phyloP scores from a whole-genome alignment of 371 early-diverging fungal genomes.

The Mortierella sp. region DNA sequence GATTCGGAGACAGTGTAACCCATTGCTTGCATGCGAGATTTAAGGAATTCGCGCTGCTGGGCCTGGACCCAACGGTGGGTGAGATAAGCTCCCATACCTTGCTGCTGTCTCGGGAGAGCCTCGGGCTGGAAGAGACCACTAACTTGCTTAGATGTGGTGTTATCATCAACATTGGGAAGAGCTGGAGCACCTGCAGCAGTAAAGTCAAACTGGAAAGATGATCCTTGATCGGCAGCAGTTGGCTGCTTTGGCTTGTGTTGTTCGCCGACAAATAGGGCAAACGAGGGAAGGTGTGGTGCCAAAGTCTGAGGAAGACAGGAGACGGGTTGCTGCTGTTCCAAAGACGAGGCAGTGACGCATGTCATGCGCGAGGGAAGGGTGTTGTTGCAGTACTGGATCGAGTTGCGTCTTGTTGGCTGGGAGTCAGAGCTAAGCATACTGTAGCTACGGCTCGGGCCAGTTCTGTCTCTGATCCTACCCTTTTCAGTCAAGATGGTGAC shows the following conservation, averaged over 20 bases:
- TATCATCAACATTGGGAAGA: slow-evolving; percentile 19
- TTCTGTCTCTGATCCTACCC: slow-evolving; percentile 37
- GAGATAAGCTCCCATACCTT: slow-evolving; percentile 52
- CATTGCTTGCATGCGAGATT: slow-evolving; percentile 42
- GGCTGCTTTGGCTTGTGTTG: slow-evolving; percentile 18
- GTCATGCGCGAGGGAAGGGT: slow-evolving; percentile 52
- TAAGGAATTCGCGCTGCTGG: slow-evolving; percentile 47
- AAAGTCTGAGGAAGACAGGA: slow-evolving; percentile 6
- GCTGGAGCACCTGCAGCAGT: slow-evolving; percentile 20
- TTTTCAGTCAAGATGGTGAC: slow-evolving; percentile 51
- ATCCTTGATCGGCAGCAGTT: not conserved
- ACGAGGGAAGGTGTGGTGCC: slow-evolving; percentile 33
- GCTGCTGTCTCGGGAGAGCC: slow-evolving; percentile 42
- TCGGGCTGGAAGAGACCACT: slow-evolving; percentile 42
- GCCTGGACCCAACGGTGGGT: slow-evolving; percentile 55
- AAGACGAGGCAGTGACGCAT: slow-evolving; percentile 51
- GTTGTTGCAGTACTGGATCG: slow-evolving; percentile 47
- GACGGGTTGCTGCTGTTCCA: slow-evolving; percentile 14
- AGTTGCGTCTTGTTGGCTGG: slow-evolving; percentile 32
- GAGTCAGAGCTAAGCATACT: slow-evolving; percentile 15
- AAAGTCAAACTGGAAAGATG: slow-evolving; percentile 35
- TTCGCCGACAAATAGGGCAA: slow-evolving; percentile 41
- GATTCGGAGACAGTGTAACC: slow-evolving; percentile 20
- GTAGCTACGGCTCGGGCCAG: slow-evolving; percentile 15
- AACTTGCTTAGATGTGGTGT: slow-evolving; percentile 2